These are phyloP conservation scores for Ogataea nitratoaversa DNA, from an alignment of 805 yeast genomes.

Conservation along the genomic window DNA sequence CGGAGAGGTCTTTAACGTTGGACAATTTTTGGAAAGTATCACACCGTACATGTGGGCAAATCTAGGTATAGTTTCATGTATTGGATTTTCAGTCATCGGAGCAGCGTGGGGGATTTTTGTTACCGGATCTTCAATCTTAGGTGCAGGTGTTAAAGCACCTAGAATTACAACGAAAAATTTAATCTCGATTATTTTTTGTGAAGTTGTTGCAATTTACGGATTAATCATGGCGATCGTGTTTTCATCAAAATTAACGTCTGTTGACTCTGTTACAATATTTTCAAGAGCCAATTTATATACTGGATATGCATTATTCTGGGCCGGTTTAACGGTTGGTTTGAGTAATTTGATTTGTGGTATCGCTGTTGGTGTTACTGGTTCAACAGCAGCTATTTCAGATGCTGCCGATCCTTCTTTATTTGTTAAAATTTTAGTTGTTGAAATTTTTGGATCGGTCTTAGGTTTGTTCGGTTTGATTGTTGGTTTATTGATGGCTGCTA, in stretches of 20 bases:
- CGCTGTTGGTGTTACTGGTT: slow-evolving; percentile 95
- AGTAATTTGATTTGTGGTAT: slow-evolving; percentile 94
- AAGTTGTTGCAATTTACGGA: slow-evolving; percentile 98
- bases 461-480: slow-evolving; percentile 96
- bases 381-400: slow-evolving; percentile 97
- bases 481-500: slow-evolving; percentile 94
- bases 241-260: slow-evolving; percentile 76
- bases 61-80: slow-evolving; percentile 83
- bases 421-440: slow-evolving; percentile 93
- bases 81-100: slow-evolving; percentile 92
- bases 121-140: slow-evolving; percentile 90
- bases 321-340: slow-evolving; percentile 92
- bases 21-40: slow-evolving; percentile 75
- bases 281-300: slow-evolving; percentile 89
- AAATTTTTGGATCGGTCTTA: slow-evolving; percentile 93
- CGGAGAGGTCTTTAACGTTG: slow-evolving; percentile 89
- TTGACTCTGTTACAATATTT: slow-evolving; percentile 56
- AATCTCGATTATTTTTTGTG: slow-evolving; percentile 96
- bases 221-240: slow-evolving; percentile 96
- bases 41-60: slow-evolving; percentile 98
- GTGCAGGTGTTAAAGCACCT: slow-evolving; percentile 98
- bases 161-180: slow-evolving; percentile 95
- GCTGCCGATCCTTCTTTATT: slow-evolving; percentile 95
- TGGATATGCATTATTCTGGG: slow-evolving; percentile 96
- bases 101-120: slow-evolving; percentile 99